phyloP scores from a whole-genome alignment of 2,329 filamentous ascomycete genomes.

The Colletotrichum cuscutae region DNA sequence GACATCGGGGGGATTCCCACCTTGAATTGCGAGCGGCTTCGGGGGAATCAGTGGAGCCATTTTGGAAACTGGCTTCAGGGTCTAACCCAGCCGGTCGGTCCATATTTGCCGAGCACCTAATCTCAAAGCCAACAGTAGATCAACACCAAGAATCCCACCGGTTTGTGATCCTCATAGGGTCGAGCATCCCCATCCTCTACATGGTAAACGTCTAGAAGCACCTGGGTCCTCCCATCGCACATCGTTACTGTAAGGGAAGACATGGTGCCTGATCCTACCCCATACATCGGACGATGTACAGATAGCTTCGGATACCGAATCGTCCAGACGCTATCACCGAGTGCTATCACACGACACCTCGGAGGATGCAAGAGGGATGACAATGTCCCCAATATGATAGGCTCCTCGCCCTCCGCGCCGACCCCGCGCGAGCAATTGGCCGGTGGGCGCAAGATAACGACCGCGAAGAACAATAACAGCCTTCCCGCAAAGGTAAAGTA shows the following conservation, averaged over 20 bases:
- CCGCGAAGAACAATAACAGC: neutral
- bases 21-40: neutral
- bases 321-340: neutral
- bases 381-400: slow-evolving; percentile 19
- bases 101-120: neutral
- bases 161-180: neutral
- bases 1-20: neutral
- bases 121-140: neutral
- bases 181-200: too few species aligned
- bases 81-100: neutral
- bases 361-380: neutral
- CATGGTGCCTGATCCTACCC: neutral
- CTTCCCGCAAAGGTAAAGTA: neutral
- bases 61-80: neutral
- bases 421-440: slow-evolving; percentile 2
- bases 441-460: neutral
- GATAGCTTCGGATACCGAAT: neutral
- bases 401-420: neutral
- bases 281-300: slow-evolving; percentile 4
- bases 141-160: neutral
- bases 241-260: neutral
- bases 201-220: neutral
- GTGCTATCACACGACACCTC: slow-evolving; percentile 9
- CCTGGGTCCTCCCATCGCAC: too few species aligned
- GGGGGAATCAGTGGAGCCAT: neutral